Base-by-base conservation (phyloP, 129 eudicot species). In the Lactuca saligna region DNA sequence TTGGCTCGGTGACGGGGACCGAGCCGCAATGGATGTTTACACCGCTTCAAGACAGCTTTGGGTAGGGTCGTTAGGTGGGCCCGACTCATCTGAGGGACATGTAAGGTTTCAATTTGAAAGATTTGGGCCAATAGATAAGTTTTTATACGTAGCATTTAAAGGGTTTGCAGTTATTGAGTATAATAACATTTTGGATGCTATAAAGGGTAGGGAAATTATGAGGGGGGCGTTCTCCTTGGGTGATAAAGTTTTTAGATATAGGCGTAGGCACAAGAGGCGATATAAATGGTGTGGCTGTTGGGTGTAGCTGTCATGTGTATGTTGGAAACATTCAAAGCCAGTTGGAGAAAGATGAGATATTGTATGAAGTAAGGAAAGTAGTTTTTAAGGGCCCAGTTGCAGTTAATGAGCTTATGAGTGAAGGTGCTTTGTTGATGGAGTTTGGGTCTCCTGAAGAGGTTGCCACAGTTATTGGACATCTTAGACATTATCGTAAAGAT, bases 361-460 rank as follows among this genome's bases (percentile, higher is more conserved):
- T 87, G 62, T 88, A 79, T 71, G 99, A 93, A 80, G 53, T 74
- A 34, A 79, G 74, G 58, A 87, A 85, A 66, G 81, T 70, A 25
- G 51, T 81, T 66, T 73, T 69, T 49, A 83, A 73, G 65, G 89
- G 87, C 54, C 97, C 99, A 37, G 82, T 86, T 48, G 57, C 78
- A 54, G 85, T 87, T 67, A 79, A 72, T 71, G 97, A 94, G 60
- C 91, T 94, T 56, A 68, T 76, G 34, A 85, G 74, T 73, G 97
- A 94, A 78, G 85, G 86, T 68, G 99, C 99, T 14, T 48, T 94
- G 35, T 70, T 94, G 56, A 69, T 94, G 85, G 99, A 94, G 75
- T 87, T 89, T 69, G 86, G 82, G 65, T 75, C 82, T 41, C 96
- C 97, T 68, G 99, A 94, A 81, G 97, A 94, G 72, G 97, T 97